Evolutionary conservation across 176 grass and related monocot genomes (phyloP), one percentile per base, ranked within the genome.

Genomic region (Puya raimondii): DNA sequence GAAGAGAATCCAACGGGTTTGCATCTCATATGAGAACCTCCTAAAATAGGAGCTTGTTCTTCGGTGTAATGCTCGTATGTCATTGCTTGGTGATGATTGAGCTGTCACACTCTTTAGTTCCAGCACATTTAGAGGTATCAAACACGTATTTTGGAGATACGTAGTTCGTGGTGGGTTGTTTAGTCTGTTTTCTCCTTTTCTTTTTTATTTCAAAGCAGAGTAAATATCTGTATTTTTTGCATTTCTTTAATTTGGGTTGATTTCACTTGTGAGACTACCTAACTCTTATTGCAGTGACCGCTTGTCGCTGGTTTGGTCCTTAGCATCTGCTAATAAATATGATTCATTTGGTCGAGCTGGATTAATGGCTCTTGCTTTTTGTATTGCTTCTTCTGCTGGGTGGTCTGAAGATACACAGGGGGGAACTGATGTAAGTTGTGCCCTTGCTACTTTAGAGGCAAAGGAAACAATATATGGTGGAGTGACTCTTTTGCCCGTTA

Each of bases 281-380:
- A 22, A 17, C 7, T 77, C 52, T 74, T 25, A 79, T 78, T 79
- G 51, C 86, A 96, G 92, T 78, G 86, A 89, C 23, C 73, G 86
- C 64, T 69, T 82, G 47, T 75, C 84, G 86, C 75, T 96, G 51
- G 79, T 91, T 81, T 91, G 81, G 86, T 87, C 70, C 33, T 74
- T 96, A 75, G 84, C 92, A 61, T 91, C 81, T 78, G 78, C 86
- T 81, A 70, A 70, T 66, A 87, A 67, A 84, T 81, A 86, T 53
- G 84, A 85, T 73, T 87, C 86, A 73, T 96, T 96, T 91, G 83
- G 92, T 64, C 88, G 92, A 74, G 79, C 88, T 73, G 92, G 92
- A 70, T 80, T 96, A 79, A 96, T 96, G 92, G 68, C 84, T 81
- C 85, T 96, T 85, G 84, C 88, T 21, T 96, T 78, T 64, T 96